Evolutionary conservation across 306 rosid species (phyloP), one percentile per base, ranked within the genome.

Genomic region (Vigna reflexopilosa): DNA sequence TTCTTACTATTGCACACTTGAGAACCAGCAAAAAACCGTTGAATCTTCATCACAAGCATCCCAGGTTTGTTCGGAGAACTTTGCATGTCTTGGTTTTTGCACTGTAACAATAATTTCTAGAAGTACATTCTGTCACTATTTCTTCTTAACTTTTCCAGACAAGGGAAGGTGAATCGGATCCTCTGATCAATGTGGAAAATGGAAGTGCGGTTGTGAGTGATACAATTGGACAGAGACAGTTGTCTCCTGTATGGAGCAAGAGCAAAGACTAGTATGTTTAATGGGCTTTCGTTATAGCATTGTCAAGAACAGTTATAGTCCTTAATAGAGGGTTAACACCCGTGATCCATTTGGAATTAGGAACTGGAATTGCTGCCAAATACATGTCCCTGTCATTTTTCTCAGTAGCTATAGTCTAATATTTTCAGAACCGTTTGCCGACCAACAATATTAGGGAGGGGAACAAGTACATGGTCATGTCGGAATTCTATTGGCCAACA

Each of bases 1-100:
- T 84, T 94, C 98, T 50, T 92, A 90, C 81, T 85, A 68, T 62
- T 94, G 92, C 84, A 69, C 87, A 70, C 87, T 42, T 10, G 98
- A 94, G 86, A 88, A 85, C 86, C 97, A 89, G 88, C 93, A 91
- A 78, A 92, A 91, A 66, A 57, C 88, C 12, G 67, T 83, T 63
- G 98, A 94, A 76, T 82, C 83, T 70, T 67, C 90, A 73, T 78
- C 87, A 49, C 89, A 81, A 49, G 55, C 86, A 64, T 77, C 87
- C 81, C 90, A 93, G 98, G 98, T 93, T 75, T 58, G 70, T 36
- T 71, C 69, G 10, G 40, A 57, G 14, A 15, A 75, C 52, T 57
- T 49, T 30, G 19, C 61, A 5, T 19, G 34, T 34, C 49, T 36
- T 17, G 10, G 50, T 54, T 49, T 81, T 58, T 65, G 73, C 24